Evolutionary conservation across 2,329 filamentous ascomycete species (phyloP).

Genomic region (Ophiostoma ips): DNA sequence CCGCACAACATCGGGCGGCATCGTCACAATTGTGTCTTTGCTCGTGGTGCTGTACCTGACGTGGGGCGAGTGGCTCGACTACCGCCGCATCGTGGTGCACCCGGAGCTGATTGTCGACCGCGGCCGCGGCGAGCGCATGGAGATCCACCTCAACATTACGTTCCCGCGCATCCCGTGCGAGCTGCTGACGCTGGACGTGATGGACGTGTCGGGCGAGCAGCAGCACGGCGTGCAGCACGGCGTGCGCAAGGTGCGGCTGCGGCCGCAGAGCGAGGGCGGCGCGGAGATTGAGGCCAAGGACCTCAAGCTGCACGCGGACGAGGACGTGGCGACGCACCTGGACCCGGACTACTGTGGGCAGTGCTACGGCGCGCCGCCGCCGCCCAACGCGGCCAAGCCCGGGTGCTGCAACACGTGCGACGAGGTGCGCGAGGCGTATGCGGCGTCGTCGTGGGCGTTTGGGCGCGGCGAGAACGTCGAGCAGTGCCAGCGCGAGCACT

Average conservation of each 20-base stretch:
- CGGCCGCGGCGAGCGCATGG: constrained; percentile 95
- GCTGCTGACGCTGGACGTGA: constrained; percentile 89
- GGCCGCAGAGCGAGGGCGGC: constrained; percentile 59
- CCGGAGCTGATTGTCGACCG: constrained; percentile 95
- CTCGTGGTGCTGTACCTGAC: constrained; percentile 77
- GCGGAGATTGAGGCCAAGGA: constrained; percentile 56
- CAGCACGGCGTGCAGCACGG: constrained; percentile 90
- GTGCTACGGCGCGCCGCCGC: constrained; percentile 76
- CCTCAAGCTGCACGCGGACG: constrained; percentile 54
- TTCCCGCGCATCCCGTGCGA: constrained; percentile 93
- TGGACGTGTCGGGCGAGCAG: constrained; percentile 96
- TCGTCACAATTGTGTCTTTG: constrained; percentile 85
- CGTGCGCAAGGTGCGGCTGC: constrained; percentile 77
- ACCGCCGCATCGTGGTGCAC: constrained; percentile 70
- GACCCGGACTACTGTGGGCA: constrained; percentile 85
- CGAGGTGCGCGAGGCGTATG: constrained; percentile 91
- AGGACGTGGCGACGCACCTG: constrained; percentile 61
- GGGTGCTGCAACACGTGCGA: constrained; percentile 96
- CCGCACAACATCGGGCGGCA: constrained; percentile 85
- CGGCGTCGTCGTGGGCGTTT: constrained; percentile 81
- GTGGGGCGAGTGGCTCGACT: constrained; percentile 94
- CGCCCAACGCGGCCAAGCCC: constrained; percentile 56
- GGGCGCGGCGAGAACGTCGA: constrained; percentile 84
- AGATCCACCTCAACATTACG: constrained; percentile 94
- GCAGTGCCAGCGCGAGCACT: constrained; percentile 91